phyloP scores from a whole-genome alignment of 2,329 filamentous ascomycete species.

The Botrytis paeoniae region DNA sequence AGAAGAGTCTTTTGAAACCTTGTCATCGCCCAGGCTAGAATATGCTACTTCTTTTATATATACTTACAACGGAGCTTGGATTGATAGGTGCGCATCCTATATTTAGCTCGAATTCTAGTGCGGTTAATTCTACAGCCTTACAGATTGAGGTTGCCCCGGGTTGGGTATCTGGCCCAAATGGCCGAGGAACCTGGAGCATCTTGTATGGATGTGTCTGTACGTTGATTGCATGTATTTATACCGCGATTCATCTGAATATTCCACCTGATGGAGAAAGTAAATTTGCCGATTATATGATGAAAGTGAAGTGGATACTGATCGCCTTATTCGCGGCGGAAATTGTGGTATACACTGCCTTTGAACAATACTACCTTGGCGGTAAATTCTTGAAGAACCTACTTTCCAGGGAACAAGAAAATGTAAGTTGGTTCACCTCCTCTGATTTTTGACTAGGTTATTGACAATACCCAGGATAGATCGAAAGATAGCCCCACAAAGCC shows the following conservation, averaged over 20 bases:
- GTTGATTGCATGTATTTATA: constrained; percentile 22
- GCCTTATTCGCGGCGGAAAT: constrained; percentile 19
- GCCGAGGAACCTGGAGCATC: constrained; percentile 1
- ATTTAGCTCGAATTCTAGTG: too few relatives aligned
- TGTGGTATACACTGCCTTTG: constrained; percentile 11
- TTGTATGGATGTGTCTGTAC: constrained; percentile 21
- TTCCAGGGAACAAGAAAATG: too few relatives aligned
- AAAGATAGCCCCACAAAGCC: too few relatives aligned
- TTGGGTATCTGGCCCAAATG: background rate
- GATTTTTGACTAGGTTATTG: too few relatives aligned
- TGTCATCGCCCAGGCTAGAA: too few relatives aligned
- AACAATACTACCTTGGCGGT: too few relatives aligned
- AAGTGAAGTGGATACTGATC: constrained; percentile 21
- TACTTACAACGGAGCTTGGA: background rate
- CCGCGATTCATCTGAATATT: constrained; percentile 22
- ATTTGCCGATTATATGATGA: too few relatives aligned
- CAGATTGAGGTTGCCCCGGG: background rate
- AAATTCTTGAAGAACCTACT: too few relatives aligned
- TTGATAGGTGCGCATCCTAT: too few relatives aligned
- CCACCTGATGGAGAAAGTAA: background rate
- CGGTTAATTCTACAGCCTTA: background rate
- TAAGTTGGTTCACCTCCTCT: too few relatives aligned
- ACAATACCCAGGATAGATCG: too few relatives aligned
- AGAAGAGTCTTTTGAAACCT: too few relatives aligned
- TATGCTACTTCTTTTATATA: background rate